Evolutionary conservation across 2,329 filamentous ascomycete genomes (phyloP).

Genomic region (Talaromyces sp.): DNA sequence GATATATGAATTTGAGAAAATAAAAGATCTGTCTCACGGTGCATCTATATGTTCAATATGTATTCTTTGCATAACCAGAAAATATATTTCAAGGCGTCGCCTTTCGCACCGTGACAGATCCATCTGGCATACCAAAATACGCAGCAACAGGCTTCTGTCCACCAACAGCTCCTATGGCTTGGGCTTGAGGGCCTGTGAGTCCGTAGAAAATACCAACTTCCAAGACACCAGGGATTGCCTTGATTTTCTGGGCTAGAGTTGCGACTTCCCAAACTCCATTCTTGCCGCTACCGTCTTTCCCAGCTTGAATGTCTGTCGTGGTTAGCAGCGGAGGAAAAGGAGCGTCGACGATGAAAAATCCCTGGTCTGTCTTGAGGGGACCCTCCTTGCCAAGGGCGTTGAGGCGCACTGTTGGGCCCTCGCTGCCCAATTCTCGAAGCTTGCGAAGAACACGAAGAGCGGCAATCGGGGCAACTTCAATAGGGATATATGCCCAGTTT

Average conservation of each 20-base stretch:
- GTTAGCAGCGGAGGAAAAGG: conserved; percentile 73
- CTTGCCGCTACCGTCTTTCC: conserved; percentile 50
- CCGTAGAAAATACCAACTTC: conserved; percentile 91
- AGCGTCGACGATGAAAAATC: conserved; percentile 87
- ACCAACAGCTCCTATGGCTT: conserved; percentile 56
- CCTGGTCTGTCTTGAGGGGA: conserved; percentile 79
- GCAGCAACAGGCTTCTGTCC: conserved; percentile 89
- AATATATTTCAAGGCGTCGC: conserved; percentile 22
- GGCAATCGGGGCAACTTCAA: conserved; percentile 86
- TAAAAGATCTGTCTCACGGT: neutral
- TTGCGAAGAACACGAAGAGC: conserved; percentile 71
- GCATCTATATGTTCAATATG: neutral
- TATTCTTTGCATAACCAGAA: neutral
- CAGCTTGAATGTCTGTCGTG: conserved; percentile 49
- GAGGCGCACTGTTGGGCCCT: conserved; percentile 65
- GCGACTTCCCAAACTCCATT: conserved; percentile 77
- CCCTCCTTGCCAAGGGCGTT: conserved; percentile 74
- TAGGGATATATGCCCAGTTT: conserved; percentile 79
- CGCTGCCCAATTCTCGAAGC: conserved; percentile 68
- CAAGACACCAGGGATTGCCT: conserved; percentile 78
- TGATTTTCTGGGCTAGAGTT: conserved; percentile 67
- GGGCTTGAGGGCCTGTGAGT: conserved; percentile 67
- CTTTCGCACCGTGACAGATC: conserved; percentile 56
- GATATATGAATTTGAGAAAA: conserved; percentile 4
- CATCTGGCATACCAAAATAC: conserved; percentile 89